Conservation (phyloP, 805 yeast species). For the Saccharomycopsis sp. region DNA sequence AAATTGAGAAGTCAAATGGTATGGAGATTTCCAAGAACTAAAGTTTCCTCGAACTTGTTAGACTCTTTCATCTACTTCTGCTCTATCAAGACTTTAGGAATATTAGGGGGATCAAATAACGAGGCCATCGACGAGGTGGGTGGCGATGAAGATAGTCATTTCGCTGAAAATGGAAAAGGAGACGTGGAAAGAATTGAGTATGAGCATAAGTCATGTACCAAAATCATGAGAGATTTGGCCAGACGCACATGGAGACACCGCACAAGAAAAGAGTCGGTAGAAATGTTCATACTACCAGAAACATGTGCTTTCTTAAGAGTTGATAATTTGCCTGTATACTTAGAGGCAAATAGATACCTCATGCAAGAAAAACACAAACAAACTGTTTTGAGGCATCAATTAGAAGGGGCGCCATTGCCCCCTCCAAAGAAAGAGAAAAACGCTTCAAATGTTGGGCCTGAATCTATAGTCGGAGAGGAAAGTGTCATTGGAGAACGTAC, state of each 20-base stretch:
- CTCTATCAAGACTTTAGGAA: slow-evolving; percentile 43
- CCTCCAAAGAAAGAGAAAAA: slow-evolving; percentile 39
- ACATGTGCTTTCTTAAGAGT: slow-evolving; percentile 67
- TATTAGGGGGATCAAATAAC: slow-evolving; percentile 34
- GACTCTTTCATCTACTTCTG: slow-evolving; percentile 70
- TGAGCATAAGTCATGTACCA: slow-evolving; percentile 45
- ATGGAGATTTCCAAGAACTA: slow-evolving; percentile 79
- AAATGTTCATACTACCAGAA: slow-evolving; percentile 63
- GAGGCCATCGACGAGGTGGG: slow-evolving; percentile 22
- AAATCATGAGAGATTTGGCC: slow-evolving; percentile 78
- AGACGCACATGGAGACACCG: slow-evolving; percentile 89
- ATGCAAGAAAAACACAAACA: slow-evolving; percentile 38
- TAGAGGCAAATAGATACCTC: slow-evolving; percentile 82
- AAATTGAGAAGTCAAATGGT: slow-evolving; percentile 78
- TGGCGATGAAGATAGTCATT: slow-evolving; percentile 19
- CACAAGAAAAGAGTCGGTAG: slow-evolving; percentile 49
- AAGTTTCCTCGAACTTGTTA: slow-evolving; percentile 68
- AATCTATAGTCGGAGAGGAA: slow-evolving; percentile 66
- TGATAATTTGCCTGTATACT: slow-evolving; percentile 70
- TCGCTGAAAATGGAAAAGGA: slow-evolving; percentile 27
- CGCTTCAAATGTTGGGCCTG: slow-evolving; percentile 79
- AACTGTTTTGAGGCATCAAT: slow-evolving; percentile 9
- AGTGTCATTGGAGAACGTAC: slow-evolving; percentile 75
- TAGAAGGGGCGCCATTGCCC: slow-evolving; percentile 1
- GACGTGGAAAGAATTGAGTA: slow-evolving; percentile 28